Percentiles rank a stretch among this genome's conserved stretches.
Evolutionary conservation across 257 asterid genomes (phyloP).

Genomic region (Henckelia pumila): DNA sequence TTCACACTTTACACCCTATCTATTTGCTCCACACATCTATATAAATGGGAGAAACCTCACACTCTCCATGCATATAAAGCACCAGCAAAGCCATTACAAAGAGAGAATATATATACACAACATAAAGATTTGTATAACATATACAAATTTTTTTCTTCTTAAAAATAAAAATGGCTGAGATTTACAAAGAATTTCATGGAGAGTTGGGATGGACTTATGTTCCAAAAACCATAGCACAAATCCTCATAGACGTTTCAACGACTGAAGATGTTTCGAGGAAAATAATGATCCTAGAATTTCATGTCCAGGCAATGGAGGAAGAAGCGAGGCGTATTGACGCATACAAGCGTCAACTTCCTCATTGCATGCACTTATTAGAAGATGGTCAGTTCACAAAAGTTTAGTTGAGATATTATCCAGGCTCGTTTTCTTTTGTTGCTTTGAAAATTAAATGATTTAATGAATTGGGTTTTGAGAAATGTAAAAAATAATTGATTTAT

Average conservation of each 20-base stretch:
- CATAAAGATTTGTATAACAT: background rate
- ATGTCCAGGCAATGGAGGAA: conserved; percentile 29
- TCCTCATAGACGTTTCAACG: conserved; percentile 31
- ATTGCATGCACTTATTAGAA: too few species aligned
- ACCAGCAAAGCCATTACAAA: background rate
- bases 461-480: too few species aligned
- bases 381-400: too few species aligned
- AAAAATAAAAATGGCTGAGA: conserved; percentile 22
- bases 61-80: background rate
- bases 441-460: too few species aligned
- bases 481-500: too few species aligned
- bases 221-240: conserved; percentile 32
- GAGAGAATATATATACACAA: background rate
- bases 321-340: conserved; percentile 20
- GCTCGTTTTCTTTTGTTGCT: too few species aligned
- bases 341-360: too few species aligned
- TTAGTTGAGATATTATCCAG: too few species aligned
- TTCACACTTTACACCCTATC: background rate
- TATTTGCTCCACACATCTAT: background rate
- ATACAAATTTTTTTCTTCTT: too few species aligned
- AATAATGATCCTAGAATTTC: conserved; percentile 22
- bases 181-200: conserved; percentile 26
- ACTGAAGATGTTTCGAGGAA: conserved; percentile 28
- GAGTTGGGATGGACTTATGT: conserved; percentile 24
- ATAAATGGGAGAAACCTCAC: background rate